A percentile compares a stretch with the other conserved stretches of the same genome.
These are phyloP conservation scores for Dryas integrifolia DNA, from an alignment of 331 rosid genomes.

Conservation along the genomic window DNA sequence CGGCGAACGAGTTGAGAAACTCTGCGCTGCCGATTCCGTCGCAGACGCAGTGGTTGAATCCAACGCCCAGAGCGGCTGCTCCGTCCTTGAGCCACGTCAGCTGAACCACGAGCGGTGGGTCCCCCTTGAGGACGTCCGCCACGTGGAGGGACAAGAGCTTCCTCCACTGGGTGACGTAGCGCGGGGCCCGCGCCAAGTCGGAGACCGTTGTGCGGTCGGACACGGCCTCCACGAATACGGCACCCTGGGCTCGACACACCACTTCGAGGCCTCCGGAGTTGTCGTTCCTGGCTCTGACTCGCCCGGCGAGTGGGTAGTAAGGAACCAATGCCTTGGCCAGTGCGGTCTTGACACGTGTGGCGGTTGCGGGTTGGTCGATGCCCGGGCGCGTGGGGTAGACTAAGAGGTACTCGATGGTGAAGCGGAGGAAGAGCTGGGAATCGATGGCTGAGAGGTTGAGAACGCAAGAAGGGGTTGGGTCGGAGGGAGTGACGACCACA, in stretches of 20 bases:
- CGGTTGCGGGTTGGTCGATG: conserved; percentile 28
- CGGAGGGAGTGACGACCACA: conserved; percentile 53
- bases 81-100: conserved; percentile 82
- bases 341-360: conserved; percentile 50
- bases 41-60: conserved; percentile 68
- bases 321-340: conserved; percentile 60
- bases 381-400: conserved; percentile 40
- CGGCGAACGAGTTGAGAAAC: conserved; percentile 62
- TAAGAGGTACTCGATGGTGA: conserved; percentile 73
- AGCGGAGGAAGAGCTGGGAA: conserved; percentile 87
- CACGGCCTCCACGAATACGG: conserved; percentile 60
- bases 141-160: conserved; percentile 58
- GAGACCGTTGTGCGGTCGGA: conserved; percentile 34
- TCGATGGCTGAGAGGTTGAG: conserved; percentile 71
- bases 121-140: conserved; percentile 65
- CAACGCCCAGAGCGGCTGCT: conserved; percentile 62
- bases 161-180: conserved; percentile 54
- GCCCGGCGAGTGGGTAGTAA: conserved; percentile 66
- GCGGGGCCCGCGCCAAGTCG: conserved; percentile 61
- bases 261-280: conserved; percentile 56
- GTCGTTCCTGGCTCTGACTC: conserved; percentile 43
- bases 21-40: conserved; percentile 83
- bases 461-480: conserved; percentile 51
- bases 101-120: conserved; percentile 73
- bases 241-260: conserved; percentile 70